phyloP scores from a whole-genome alignment of 495 filamentous ascomycete genomes.

The Copromyces sp. region DNA sequence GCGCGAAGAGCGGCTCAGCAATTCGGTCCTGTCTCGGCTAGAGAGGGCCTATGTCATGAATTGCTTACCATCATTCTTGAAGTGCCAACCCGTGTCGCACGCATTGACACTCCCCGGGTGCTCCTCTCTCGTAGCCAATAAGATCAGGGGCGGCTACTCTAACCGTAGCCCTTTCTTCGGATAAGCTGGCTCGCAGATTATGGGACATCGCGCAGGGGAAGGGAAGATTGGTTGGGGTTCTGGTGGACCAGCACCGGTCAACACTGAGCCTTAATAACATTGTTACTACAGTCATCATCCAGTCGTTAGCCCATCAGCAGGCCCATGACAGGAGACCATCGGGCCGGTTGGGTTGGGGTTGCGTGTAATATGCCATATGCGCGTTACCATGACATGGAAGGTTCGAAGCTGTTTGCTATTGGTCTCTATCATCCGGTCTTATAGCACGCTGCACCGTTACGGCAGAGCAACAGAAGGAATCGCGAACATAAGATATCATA shows the following conservation, averaged over 20 bases:
- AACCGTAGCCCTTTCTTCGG: not conserved
- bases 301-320: not conserved
- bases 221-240: not conserved
- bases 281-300: not conserved
- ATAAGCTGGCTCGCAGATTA: not conserved
- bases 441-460: not conserved
- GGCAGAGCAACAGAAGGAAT: not conserved
- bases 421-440: not conserved
- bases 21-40: not conserved
- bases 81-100: not conserved
- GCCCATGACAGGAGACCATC: not conserved
- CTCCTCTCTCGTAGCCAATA: not conserved
- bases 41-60: not conserved
- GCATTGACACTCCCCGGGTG: not conserved
- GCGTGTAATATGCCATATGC: not conserved
- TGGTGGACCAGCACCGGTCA: not conserved
- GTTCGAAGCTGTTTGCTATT: not conserved
- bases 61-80: not conserved
- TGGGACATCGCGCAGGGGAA: not conserved
- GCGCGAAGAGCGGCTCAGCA: not conserved
- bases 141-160: not conserved
- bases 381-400: not conserved
- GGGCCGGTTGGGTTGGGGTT: not conserved
- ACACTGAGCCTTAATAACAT: not conserved
- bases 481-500: not conserved